These are phyloP conservation scores for Candida sanyaensis DNA, from an alignment of 1,139 yeast species.

Conservation along the genomic window DNA sequence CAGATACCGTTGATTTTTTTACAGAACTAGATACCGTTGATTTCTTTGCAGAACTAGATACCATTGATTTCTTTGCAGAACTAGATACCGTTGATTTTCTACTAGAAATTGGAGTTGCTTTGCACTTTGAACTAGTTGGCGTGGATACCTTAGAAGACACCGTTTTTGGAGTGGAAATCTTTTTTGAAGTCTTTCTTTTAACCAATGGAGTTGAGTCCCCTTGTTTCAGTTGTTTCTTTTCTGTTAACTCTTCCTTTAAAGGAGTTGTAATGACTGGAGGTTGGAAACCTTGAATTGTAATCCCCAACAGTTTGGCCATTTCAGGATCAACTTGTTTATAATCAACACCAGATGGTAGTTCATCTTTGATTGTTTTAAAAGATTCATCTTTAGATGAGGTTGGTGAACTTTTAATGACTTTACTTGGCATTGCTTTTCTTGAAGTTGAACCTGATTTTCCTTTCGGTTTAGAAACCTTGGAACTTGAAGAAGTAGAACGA, in stretches of 20 bases:
- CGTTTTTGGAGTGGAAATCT: slow-evolving; percentile 1
- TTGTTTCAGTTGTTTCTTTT: not conserved
- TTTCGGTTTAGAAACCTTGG: slow-evolving; percentile 11
- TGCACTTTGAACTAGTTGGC: slow-evolving; percentile 2
- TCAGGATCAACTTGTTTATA: slow-evolving; percentile 17
- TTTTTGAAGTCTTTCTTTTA: not conserved
- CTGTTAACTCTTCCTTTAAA: not conserved
- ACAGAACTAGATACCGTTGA: too few species aligned
- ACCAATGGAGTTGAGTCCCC: slow-evolving; percentile 1
- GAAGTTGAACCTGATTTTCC: slow-evolving; percentile 3
- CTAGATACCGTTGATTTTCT: not conserved
- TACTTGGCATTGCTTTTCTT: slow-evolving; percentile 7
- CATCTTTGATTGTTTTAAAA: slow-evolving; percentile 23
- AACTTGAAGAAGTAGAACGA: not conserved
- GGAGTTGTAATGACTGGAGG: slow-evolving; percentile 13
- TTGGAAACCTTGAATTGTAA: slow-evolving; percentile 25
- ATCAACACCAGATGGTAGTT: slow-evolving; percentile 25
- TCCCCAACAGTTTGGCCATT: slow-evolving; percentile 30
- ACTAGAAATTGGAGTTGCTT: slow-evolving; percentile 3
- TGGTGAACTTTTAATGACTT: slow-evolving; percentile 1
- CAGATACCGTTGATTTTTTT: too few species aligned
- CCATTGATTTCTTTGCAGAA: slow-evolving; percentile 1
- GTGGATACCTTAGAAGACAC: not conserved
- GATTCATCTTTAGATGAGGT: slow-evolving; percentile 12
- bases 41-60: too few species aligned